Percentiles rank a stretch among this genome's conserved stretches.
Evolutionary conservation across 495 filamentous ascomycete genomes (phyloP).

Genomic region (Penicillium cataractarum): DNA sequence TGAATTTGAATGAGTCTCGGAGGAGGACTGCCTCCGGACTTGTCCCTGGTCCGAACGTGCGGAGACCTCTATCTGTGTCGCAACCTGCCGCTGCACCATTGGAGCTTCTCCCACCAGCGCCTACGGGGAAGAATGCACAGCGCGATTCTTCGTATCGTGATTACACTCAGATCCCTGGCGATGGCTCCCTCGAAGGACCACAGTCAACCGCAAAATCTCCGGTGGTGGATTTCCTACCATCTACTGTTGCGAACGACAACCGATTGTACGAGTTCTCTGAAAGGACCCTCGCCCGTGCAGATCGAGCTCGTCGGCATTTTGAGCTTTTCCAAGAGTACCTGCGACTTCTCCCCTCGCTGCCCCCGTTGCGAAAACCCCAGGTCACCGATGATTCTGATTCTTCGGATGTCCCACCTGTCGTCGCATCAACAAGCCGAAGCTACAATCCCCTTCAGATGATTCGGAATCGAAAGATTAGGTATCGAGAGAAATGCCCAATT

Average conservation of each 20-base stretch:
- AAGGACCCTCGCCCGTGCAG: constrained; percentile 75
- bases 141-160: constrained; percentile 23
- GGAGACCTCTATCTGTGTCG: constrained; percentile 48
- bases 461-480: constrained; percentile 79
- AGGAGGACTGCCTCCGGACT: constrained; percentile 57
- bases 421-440: constrained; percentile 51
- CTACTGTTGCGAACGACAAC: constrained; percentile 31
- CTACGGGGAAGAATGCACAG: constrained; percentile 19
- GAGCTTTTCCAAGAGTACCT: constrained; percentile 82
- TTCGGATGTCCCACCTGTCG: constrained; percentile 3
- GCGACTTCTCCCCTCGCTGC: constrained; percentile 71
- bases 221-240: constrained; percentile 37
- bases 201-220: constrained; percentile 24
- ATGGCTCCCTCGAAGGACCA: constrained; percentile 15
- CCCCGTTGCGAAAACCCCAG: constrained; percentile 55
- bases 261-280: constrained; percentile 69
- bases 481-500: constrained; percentile 69
- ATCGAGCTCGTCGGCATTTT: constrained; percentile 76
- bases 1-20: constrained; percentile 85
- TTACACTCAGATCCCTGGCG: constrained; percentile 20
- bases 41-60: constrained; percentile 53
- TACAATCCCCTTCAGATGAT: constrained; percentile 91
- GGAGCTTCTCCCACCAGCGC: constrained; percentile 24
- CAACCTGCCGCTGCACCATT: constrained; percentile 17
- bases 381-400: constrained; percentile 12